Evolutionary conservation across 257 asterid genomes (phyloP).

Genomic region (Forsythia suspensa): DNA sequence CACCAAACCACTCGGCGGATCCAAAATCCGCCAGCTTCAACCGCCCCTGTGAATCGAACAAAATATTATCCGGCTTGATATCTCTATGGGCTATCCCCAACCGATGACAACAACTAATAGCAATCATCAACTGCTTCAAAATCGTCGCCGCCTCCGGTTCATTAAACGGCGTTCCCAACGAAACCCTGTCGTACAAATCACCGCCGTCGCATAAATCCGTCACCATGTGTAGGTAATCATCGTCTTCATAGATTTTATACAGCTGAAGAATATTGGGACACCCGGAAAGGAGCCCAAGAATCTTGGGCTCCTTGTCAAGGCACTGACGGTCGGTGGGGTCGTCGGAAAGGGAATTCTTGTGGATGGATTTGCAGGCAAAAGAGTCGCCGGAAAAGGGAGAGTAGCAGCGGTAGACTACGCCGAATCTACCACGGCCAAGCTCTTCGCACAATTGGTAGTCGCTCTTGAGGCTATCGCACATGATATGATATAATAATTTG

Average conservation of each 20-base stretch:
- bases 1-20: slow-evolving; percentile 79
- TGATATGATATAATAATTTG: slow-evolving; percentile 21
- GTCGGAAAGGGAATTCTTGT: slow-evolving; percentile 51
- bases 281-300: slow-evolving; percentile 53
- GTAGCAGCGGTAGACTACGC: slow-evolving; percentile 78
- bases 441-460: slow-evolving; percentile 74
- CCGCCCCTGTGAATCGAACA: slow-evolving; percentile 61
- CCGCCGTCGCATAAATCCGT: slow-evolving; percentile 82
- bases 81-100: slow-evolving; percentile 78
- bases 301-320: slow-evolving; percentile 66
- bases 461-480: slow-evolving; percentile 57
- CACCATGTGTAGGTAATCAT: slow-evolving; percentile 63
- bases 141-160: slow-evolving; percentile 61
- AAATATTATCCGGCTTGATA: slow-evolving; percentile 78
- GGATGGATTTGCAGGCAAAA: slow-evolving; percentile 74
- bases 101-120: slow-evolving; percentile 65
- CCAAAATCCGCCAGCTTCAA: slow-evolving; percentile 85
- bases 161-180: slow-evolving; percentile 40
- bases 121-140: slow-evolving; percentile 45
- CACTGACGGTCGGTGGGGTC: slow-evolving; percentile 76
- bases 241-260: slow-evolving; percentile 76
- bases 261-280: slow-evolving; percentile 60
- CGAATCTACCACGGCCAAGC: slow-evolving; percentile 93
- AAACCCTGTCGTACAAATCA: slow-evolving; percentile 60
- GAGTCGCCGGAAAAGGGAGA: slow-evolving; percentile 19